Base-by-base conservation (phyloP, 169 alveolate genomes). In the Plasmodium vivax region DNA sequence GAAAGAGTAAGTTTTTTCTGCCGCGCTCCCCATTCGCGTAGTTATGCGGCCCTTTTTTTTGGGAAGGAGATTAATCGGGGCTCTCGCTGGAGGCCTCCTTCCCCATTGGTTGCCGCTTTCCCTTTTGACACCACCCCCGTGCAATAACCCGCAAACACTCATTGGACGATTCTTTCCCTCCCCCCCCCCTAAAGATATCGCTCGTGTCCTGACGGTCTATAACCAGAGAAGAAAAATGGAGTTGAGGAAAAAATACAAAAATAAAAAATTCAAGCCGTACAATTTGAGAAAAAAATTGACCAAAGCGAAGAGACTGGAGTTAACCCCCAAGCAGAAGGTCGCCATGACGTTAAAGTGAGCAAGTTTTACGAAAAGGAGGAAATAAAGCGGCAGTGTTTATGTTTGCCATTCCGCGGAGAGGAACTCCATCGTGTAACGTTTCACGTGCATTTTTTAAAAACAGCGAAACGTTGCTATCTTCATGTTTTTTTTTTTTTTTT, bases 231-330 rank as follows among this genome's bases (percentile, higher is more conserved):
- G 95, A 92, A 96, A 93, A 85, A 97, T 97, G 82, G 97, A 94
- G 80, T 97, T 97, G 77, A 95, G 98, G 54, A 96, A 90, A 85
- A 93, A 94, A 71, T 91, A 93, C 96, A 93, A 95, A 95, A 97
- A 97, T 93, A 95, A 96, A 95, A 97, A 98, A 95, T 96, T 96
- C 92, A 93, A 85, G 82, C 99, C 99, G 30, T 72, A 95, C 80
- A 99, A 98, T 91, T 94, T 98, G 84, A 97, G 99, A 90, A 95
- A 94, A 41, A 98, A 98, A 97, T 95, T 96, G 92, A 98, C 99
- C 85, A 96, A 99, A 82, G 98, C 98, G 72, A 94, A 97, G 85
- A 97, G 99, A 87, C 96, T 97, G 81, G 95, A 97, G 58, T 73
- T 98, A 92, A 97, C 99, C 62, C 94, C 96, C 72, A 93, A 95